Base-by-base conservation (phyloP, 441 rosid genomes). In the Gossypium trilobum region DNA sequence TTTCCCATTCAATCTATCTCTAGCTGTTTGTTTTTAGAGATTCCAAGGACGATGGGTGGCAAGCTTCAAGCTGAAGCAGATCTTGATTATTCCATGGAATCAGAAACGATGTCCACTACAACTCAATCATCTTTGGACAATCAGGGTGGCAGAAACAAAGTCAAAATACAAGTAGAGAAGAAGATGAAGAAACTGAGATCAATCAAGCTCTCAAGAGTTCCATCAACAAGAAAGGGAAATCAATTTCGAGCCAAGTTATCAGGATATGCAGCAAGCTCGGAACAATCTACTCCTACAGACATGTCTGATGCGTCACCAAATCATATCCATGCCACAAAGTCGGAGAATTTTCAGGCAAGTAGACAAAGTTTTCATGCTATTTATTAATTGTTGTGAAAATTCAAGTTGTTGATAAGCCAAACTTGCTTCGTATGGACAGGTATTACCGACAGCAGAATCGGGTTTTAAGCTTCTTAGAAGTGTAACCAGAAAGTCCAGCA, bases 331-430 rank as follows among this genome's bases (percentile, higher is more conserved):
- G 75, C 71, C 67, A 72, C 75, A 29, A 74, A 82, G 73, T 71
- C 68, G 1, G 83, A 78, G 69, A 46, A 50, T 76, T 72, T 82
- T 51, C 89, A 87, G 97, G 95, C 78, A 83, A 85, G 85, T 74
- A 57, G 23, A 4, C 16, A 4, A 50, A 29, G 60, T 25, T 54
- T 39, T 16, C 8, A 11, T 71, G 14, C 39, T 3, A 20, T 14
- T 68, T 3, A 20, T 14, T 68, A 17, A 42, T 36, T 23, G 25
- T 59, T 3, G 5, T 54, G 31, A 55, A 27, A 50, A 13, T 54
- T 73, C 19, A 14, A 39, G 17, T 55, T 57, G 62, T 42, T 61
- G 46, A 19, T 71, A 27, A 60, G 31, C 27, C 9, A 14, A 11
- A 20, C 44, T 55, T 65, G 42, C 61, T 50, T 60, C 50, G 70